Conservation (phyloP, 2,329 filamentous ascomycete genomes). For the Pseudomassariella vexata region DNA sequence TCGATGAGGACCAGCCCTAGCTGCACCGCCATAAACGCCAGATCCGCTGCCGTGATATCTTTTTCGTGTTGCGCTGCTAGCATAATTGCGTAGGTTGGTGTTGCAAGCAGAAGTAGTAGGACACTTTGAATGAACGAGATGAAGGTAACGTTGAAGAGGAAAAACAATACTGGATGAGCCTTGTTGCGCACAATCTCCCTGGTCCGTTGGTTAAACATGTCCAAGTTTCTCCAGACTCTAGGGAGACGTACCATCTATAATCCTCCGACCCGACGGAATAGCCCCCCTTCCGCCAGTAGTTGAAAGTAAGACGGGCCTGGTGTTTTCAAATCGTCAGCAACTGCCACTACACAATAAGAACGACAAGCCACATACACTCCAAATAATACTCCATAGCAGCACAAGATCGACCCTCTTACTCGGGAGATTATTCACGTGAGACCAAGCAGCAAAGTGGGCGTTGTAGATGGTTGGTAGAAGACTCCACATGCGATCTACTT, state of each 20-base stretch:
- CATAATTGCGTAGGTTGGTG: slow-evolving; percentile 77
- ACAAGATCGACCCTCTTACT: slow-evolving; percentile 68
- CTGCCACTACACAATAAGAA: not conserved
- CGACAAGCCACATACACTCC: slow-evolving; percentile 59
- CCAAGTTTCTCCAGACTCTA: no score
- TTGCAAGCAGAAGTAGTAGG: slow-evolving; percentile 69
- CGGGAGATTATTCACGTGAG: slow-evolving; percentile 65
- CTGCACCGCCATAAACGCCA: slow-evolving; percentile 39
- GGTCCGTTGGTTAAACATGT: not conserved
- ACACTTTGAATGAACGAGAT: slow-evolving; percentile 80
- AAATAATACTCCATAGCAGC: slow-evolving; percentile 63
- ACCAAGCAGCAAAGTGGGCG: slow-evolving; percentile 78
- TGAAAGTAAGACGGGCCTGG: slow-evolving; percentile 79
- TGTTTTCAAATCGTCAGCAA: not conserved
- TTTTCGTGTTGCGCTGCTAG: slow-evolving; percentile 61
- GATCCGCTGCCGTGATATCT: slow-evolving; percentile 37
- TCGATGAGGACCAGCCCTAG: slow-evolving; percentile 56
- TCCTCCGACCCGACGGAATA: slow-evolving; percentile 88
- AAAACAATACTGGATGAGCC: slow-evolving; percentile 62
- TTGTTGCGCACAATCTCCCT: slow-evolving; percentile 67
- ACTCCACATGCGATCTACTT: slow-evolving; percentile 91
- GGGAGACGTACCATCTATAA: slow-evolving; percentile 74
- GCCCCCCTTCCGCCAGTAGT: slow-evolving; percentile 94
- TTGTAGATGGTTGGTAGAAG: slow-evolving; percentile 84
- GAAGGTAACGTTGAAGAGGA: slow-evolving; percentile 83